phyloP scores from a whole-genome alignment of 345 rosid genomes.

The Syzygium aqueum region DNA sequence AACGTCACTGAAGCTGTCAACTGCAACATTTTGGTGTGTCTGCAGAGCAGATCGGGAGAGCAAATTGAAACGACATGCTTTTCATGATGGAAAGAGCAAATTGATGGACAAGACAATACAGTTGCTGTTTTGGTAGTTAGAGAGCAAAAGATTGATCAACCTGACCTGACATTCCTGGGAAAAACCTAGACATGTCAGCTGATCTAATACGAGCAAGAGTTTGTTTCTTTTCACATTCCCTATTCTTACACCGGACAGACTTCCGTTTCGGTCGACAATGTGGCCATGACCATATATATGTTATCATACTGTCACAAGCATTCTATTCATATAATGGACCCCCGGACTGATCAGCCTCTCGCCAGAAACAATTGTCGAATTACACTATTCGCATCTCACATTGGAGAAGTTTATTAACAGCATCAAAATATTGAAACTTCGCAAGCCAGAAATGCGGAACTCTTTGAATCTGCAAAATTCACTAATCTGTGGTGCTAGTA shows the following conservation, averaged over 20 bases:
- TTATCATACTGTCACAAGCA: not conserved
- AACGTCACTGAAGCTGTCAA: no score
- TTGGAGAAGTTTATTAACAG: not conserved
- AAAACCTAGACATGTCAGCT: not conserved
- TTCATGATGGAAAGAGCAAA: not conserved
- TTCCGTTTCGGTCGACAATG: not conserved
- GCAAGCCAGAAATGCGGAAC: not conserved
- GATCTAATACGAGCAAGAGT: not conserved
- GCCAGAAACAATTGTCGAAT: not conserved
- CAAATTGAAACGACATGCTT: not conserved
- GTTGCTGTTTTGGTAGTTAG: not conserved
- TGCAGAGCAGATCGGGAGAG: not conserved
- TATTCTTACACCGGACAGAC: not conserved
- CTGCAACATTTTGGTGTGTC: not conserved
- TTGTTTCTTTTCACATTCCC: not conserved
- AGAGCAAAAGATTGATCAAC: not conserved
- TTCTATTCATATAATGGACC: not conserved
- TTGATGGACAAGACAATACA: not conserved
- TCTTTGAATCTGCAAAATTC: not conserved
- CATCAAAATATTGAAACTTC: not conserved
- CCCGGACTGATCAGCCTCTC: not conserved
- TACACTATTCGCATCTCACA: not conserved
- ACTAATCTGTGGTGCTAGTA: not conserved
- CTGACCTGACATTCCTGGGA: not conserved
- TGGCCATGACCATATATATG: not conserved